Conservation (phyloP, 768 basidiomycete genomes). For the Calocybe indica region DNA sequence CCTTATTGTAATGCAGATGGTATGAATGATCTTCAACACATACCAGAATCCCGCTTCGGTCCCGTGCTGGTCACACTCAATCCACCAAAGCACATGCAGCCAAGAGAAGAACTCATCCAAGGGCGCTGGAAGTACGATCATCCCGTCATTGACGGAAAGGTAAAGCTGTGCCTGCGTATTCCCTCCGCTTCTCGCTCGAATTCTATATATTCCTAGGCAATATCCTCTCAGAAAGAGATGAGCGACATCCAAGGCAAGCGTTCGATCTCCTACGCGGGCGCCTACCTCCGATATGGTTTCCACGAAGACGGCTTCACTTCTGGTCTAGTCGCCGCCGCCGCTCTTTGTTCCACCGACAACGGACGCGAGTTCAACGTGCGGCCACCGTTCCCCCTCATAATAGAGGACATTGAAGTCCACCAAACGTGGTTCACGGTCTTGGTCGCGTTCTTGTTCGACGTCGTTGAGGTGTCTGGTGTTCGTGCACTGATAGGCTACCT, state of each 20-base stretch:
- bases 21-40: slow-evolving; percentile 74
- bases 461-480: too few relatives aligned
- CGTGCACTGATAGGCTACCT: too few relatives aligned
- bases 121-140: slow-evolving; percentile 63
- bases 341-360: too few relatives aligned
- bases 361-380: too few relatives aligned
- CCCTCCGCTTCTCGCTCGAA: background rate
- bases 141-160: slow-evolving; percentile 54
- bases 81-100: slow-evolving; percentile 47
- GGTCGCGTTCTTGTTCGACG: too few relatives aligned
- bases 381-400: too few relatives aligned
- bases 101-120: slow-evolving; percentile 35
- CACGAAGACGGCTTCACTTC: slow-evolving; percentile 74
- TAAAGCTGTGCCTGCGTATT: slow-evolving; percentile 14
- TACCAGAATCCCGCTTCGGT: slow-evolving; percentile 48
- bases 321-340: slow-evolving; percentile 30
- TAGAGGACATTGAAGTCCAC: too few relatives aligned
- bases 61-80: slow-evolving; percentile 70
- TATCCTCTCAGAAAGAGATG: slow-evolving; percentile 49
- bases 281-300: slow-evolving; percentile 75
- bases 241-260: slow-evolving; percentile 54
- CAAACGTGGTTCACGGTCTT: too few relatives aligned
- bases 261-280: slow-evolving; percentile 60
- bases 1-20: slow-evolving; percentile 35
- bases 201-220: slow-evolving; percentile 29